Evolutionary conservation across 257 asterid genomes (phyloP), one percentile per base, ranked within the genome.

Genomic region (Nicotiana sylvestris): DNA sequence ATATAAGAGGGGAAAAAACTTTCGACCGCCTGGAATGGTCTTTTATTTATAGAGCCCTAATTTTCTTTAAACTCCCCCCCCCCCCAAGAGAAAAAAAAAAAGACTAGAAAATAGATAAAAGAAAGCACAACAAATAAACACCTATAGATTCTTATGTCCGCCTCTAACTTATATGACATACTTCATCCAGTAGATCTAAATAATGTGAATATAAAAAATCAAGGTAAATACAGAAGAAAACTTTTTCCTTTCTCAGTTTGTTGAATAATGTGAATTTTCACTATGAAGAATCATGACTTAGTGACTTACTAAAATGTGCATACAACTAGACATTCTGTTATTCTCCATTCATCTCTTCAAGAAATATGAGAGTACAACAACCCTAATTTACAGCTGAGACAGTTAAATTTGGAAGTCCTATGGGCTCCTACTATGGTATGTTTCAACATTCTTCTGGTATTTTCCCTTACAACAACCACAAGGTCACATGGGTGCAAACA

Each of bases 381-480:
- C 5, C 17, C 58, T 53, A 53, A 13, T 53, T 53, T 53, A 53
- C 58, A 53, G 16, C 58, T 53, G 6, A 12, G 2, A 15, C 58
- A 13, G 58, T 53, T 13, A 53, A 53, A 53, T 53, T 53, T 53
- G 58, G 18, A 53, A 15, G 58, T 53, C 58, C 58, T 53, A 53
- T 15, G 18, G 58, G 55, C 92, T 90, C 89, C 85, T 94, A 84
- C 85, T 94, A 90, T 96, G 98, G 90, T 85, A 96, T 49, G 97
- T 98, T 89, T 96, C 99, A 67, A 96, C 97, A 86, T 94, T 92
- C 89, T 96, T 96, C 92, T 96, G 98, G 92, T 94, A 96, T 90
- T 96, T 94, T 32, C 93, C 96, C 98, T 98, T 96, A 85, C 80
- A 82, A 88, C 83, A 65, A 78, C 76, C 82, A 4, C 39, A 11